Conservation (phyloP, 768 basidiomycete genomes). For the Leccinum variicolor region DNA sequence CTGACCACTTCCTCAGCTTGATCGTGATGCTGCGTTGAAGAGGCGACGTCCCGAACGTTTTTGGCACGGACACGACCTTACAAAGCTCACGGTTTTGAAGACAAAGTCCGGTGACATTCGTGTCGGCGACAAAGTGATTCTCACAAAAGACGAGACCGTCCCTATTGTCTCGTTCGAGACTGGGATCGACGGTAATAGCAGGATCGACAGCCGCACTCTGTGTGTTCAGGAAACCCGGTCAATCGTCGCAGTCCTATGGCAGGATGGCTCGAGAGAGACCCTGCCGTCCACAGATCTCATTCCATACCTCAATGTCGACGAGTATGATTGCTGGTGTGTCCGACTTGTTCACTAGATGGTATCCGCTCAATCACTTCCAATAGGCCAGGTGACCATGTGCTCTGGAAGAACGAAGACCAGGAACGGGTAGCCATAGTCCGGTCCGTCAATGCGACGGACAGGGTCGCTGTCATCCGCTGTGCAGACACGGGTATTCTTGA, state of each 20-base stretch:
- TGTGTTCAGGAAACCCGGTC: constrained; percentile 71
- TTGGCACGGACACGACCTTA: constrained; percentile 67
- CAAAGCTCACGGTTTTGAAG: constrained; percentile 60
- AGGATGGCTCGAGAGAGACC: constrained; percentile 71
- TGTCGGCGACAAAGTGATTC: constrained; percentile 67
- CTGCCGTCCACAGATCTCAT: constrained; percentile 63
- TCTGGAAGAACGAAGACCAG: constrained; percentile 76
- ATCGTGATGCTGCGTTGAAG: constrained; percentile 48
- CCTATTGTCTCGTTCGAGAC: constrained; percentile 62
- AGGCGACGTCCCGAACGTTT: constrained; percentile 68
- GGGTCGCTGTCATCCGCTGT: constrained; percentile 67
- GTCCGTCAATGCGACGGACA: constrained; percentile 64
- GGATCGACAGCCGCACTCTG: constrained; percentile 53
- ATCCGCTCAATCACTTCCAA: constrained; percentile 8
- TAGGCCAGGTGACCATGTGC: constrained; percentile 90
- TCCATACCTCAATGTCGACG: constrained; percentile 84
- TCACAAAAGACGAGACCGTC: constrained; percentile 47
- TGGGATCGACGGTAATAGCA: constrained; percentile 41
- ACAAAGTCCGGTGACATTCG: constrained; percentile 64
- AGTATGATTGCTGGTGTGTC: constrained; percentile 85
- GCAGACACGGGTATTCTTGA: constrained; percentile 53
- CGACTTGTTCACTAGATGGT: not conserved
- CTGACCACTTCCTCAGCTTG: constrained; percentile 46
- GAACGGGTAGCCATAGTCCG: constrained; percentile 73
- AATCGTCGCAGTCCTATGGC: constrained; percentile 77